Evolutionary conservation across 805 yeast species (phyloP), one percentile per base, ranked within the genome.

Genomic region (Yarrowia hollandica): DNA sequence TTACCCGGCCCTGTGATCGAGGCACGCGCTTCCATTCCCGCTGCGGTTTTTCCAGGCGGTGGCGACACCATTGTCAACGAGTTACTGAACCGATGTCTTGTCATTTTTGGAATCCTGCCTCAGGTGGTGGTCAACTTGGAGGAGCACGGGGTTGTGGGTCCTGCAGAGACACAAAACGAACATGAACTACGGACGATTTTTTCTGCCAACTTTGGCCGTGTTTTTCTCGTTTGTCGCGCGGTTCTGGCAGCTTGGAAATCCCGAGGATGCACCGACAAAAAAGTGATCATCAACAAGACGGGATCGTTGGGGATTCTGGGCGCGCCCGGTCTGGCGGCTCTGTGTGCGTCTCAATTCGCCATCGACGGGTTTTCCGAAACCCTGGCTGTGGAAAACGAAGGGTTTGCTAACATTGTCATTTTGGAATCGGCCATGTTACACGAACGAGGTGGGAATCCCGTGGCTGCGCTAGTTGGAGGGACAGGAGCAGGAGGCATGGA

Each of bases 311-410:
- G 69, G 16, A 60, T 65, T 23, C 55, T 64, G 25, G 72, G 71
- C 4, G 66, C 65, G 7, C 73, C 73, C 2, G 72, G 70, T 2
- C 28, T 64, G 42, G 71, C 65, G 7, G 66, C 69, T 22, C 65
- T 65, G 34, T 56, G 67, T 14, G 70, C 70, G 11, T 63, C 68
- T 15, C 66, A 68, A 46, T 66, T 71, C 65, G 74, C 73, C 4
- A 46, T 62, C 8, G 73, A 70, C 50, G 74, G 73, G 4, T 60
- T 70, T 33, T 33, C 71, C 19, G 72, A 69, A 59, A 60, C 69
- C 15, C 60, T 68, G 26, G 64, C 69, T 16, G 59, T 62, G 38
- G 74, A 71, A 60, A 56, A 66, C 11, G 65, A 62, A 26, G 65
- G 54, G 8, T 11, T 59, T 5, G 62, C 59, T 9, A 31, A 61